Percentiles rank a stretch among this genome's conserved stretches.
phyloP scores from a whole-genome alignment of 2,329 filamentous ascomycete genomes.

The Hymenoscyphus repandus region DNA sequence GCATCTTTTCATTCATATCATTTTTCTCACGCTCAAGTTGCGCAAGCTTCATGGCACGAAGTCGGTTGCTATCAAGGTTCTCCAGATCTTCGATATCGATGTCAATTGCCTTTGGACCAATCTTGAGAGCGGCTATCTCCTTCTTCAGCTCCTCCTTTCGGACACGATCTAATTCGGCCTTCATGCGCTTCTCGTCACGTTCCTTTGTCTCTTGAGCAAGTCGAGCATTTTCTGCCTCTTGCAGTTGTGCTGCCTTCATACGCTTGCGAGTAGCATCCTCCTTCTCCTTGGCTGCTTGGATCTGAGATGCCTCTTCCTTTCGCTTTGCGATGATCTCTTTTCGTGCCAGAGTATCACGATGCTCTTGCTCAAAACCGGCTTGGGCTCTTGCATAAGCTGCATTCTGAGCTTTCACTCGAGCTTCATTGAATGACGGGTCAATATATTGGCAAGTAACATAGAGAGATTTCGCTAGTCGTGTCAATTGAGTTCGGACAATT shows the following conservation, averaged over 20 bases:
- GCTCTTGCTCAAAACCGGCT: slow-evolving; percentile 87
- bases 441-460: slow-evolving; percentile 95
- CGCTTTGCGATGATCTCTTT: slow-evolving; percentile 93
- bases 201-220: slow-evolving; percentile 89
- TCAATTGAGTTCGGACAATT: slow-evolving; percentile 92
- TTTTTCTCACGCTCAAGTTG: slow-evolving; percentile 98
- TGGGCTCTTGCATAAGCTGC: slow-evolving; percentile 76
- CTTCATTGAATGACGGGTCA: slow-evolving; percentile 81
- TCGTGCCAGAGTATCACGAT: slow-evolving; percentile 75
- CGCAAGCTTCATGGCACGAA: slow-evolving; percentile 90
- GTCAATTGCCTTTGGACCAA: slow-evolving; percentile 68
- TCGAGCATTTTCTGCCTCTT: slow-evolving; percentile 84
- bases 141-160: slow-evolving; percentile 92
- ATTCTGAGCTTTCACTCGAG: slow-evolving; percentile 71
- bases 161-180: slow-evolving; percentile 83
- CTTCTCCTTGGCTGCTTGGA: slow-evolving; percentile 81
- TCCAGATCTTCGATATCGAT: slow-evolving; percentile 79
- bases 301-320: slow-evolving; percentile 90
- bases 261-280: slow-evolving; percentile 88
- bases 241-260: slow-evolving; percentile 78
- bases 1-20: slow-evolving; percentile 83
- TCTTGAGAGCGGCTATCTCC: slow-evolving; percentile 86
- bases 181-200: slow-evolving; percentile 78
- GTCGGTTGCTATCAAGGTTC: slow-evolving; percentile 80
- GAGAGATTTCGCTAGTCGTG: slow-evolving; percentile 82